phyloP scores from a whole-genome alignment of 1,284 basidiomycete species.

The Chiua sp. region DNA sequence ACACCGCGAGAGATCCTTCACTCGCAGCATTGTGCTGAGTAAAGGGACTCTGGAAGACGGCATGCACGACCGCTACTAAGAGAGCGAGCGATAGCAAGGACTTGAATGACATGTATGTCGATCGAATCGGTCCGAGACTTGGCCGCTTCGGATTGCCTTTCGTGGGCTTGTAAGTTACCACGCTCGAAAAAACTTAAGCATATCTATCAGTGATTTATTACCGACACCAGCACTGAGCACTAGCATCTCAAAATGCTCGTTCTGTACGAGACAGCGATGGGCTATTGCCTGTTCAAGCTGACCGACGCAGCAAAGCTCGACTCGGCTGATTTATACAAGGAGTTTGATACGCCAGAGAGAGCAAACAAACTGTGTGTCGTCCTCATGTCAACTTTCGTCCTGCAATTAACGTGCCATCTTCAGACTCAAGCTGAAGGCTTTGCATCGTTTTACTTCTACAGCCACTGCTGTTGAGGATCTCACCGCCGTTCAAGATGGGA shows the following conservation, averaged over 20 bases:
- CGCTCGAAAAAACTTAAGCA: slow-evolving; percentile 37
- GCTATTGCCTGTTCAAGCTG: slow-evolving; percentile 98
- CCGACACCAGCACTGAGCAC: too few species aligned
- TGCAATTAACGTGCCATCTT: slow-evolving; percentile 1
- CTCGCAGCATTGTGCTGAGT: neutral
- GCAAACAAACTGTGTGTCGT: slow-evolving; percentile 88
- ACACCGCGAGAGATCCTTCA: neutral
- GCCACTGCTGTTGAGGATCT: slow-evolving; percentile 99
- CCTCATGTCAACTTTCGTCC: slow-evolving; percentile 6
- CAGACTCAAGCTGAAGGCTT: slow-evolving; percentile 92
- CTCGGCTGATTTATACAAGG: slow-evolving; percentile 87
- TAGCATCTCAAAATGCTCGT: slow-evolving; percentile 68
- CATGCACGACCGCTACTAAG: slow-evolving; percentile 5
- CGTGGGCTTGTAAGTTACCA: slow-evolving; percentile 32
- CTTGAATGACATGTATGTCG: neutral
- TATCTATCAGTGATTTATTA: neutral
- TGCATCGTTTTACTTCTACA: slow-evolving; percentile 97
- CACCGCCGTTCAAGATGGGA: slow-evolving; percentile 91
- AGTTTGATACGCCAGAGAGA: slow-evolving; percentile 91
- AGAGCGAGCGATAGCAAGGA: slow-evolving; percentile 11
- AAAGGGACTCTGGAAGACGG: slow-evolving; percentile 14
- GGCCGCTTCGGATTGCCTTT: slow-evolving; percentile 23
- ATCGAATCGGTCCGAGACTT: neutral
- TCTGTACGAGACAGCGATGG: slow-evolving; percentile 85
- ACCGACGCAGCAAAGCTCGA: slow-evolving; percentile 90